Percentiles rank a stretch among this genome's conserved stretches.
Evolutionary conservation across 2,329 filamentous ascomycete species (phyloP).

Genomic region (Neodidymelliopsis sp.): DNA sequence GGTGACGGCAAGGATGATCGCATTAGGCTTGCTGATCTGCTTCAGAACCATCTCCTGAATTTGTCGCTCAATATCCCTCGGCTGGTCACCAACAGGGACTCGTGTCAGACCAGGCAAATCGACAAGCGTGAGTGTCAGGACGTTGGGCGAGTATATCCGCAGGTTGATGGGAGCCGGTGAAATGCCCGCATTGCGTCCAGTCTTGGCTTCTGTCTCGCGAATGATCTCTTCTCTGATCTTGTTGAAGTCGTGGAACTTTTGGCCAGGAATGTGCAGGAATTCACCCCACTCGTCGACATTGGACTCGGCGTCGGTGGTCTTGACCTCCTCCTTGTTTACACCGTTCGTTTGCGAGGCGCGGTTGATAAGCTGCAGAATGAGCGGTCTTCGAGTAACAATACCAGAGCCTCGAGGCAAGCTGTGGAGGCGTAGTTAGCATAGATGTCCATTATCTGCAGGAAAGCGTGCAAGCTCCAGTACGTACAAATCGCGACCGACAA

Average conservation of each 20-base stretch:
- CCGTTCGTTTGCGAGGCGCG: constrained; percentile 74
- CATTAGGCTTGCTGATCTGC: constrained; percentile 98
- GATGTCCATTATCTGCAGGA: constrained; percentile 11
- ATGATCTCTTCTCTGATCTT: constrained; percentile 98
- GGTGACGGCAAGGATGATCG: constrained; percentile 95
- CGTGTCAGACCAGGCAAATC: constrained; percentile 96
- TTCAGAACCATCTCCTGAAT: constrained; percentile 98
- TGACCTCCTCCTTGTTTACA: constrained; percentile 66
- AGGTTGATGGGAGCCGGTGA: constrained; percentile 97
- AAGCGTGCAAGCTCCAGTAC: constrained; percentile 47
- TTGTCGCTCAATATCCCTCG: constrained; percentile 94
- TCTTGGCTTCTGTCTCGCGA: constrained; percentile 94
- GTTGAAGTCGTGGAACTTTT: constrained; percentile 98
- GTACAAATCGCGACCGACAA: constrained; percentile 98
- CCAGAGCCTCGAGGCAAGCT: constrained; percentile 96
- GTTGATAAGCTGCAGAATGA: constrained; percentile 98
- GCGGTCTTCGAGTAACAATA: constrained; percentile 94
- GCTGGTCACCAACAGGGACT: constrained; percentile 95
- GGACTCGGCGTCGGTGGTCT: constrained; percentile 80
- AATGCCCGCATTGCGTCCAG: constrained; percentile 94
- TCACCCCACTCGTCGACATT: constrained; percentile 98
- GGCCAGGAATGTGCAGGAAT: constrained; percentile 95
- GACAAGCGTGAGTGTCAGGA: constrained; percentile 94
- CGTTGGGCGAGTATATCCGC: constrained; percentile 97
- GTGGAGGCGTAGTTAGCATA: constrained; percentile 37